A percentile compares a stretch with the other conserved stretches of the same genome.
Conservation (phyloP, 495 filamentous ascomycete genomes). For the Podospora comata region DNA sequence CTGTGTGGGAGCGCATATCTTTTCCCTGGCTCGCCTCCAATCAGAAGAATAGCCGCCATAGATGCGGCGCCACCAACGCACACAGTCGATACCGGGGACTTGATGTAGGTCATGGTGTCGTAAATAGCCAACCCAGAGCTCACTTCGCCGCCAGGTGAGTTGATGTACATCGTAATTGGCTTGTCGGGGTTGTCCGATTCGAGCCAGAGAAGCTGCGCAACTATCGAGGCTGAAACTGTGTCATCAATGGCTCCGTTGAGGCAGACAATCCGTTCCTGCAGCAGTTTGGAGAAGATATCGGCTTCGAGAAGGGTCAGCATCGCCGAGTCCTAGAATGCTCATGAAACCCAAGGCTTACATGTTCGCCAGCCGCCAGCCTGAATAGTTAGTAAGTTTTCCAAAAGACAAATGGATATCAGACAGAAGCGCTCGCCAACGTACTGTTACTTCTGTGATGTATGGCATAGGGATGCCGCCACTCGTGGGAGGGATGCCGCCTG, state of each 20-base stretch:
- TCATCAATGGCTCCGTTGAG: conserved; percentile 92
- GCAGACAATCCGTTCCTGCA: conserved; percentile 94
- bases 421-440: conserved; percentile 45
- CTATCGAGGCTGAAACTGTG: conserved; percentile 80
- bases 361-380: conserved; percentile 89
- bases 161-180: conserved; percentile 95
- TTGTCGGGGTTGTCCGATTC: conserved; percentile 94
- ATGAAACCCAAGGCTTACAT: conserved; percentile 53
- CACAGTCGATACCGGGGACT: conserved; percentile 85
- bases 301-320: conserved; percentile 45
- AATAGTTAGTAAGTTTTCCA: conserved; percentile 37
- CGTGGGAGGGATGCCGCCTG: conserved; percentile 39
- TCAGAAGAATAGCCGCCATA: conserved; percentile 88
- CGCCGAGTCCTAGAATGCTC: neutral
- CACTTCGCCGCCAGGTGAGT: conserved; percentile 93
- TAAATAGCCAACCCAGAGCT: conserved; percentile 95
- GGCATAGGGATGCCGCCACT: conserved; percentile 64
- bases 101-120: conserved; percentile 98
- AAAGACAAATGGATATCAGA: conserved; percentile 2
- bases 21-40: conserved; percentile 80
- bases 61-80: conserved; percentile 92
- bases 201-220: conserved; percentile 94
- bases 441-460: conserved; percentile 76
- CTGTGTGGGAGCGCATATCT: conserved; percentile 87
- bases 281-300: conserved; percentile 78